These are phyloP conservation scores for Amanita jacksonii DNA, from an alignment of 768 basidiomycete genomes.

Conservation along the genomic window DNA sequence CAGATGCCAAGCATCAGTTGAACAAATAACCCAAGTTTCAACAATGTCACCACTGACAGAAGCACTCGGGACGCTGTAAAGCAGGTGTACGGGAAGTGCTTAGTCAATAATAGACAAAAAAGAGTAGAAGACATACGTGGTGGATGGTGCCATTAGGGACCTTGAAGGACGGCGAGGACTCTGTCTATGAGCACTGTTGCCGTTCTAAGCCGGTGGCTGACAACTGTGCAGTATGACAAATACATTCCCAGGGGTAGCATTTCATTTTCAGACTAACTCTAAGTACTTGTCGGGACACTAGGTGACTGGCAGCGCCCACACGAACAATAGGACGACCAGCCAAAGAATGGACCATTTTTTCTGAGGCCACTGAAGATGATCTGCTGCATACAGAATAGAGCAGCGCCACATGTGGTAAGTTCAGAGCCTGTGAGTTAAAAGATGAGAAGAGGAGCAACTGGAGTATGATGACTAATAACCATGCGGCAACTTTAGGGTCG, in stretches of 20 bases:
- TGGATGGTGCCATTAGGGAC: constrained; percentile 46
- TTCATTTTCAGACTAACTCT: neutral
- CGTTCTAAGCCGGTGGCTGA: constrained; percentile 27
- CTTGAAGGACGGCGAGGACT: constrained; percentile 36
- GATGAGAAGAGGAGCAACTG: constrained; percentile 25
- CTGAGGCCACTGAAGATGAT: constrained; percentile 53
- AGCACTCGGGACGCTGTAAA: constrained; percentile 43
- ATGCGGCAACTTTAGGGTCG: constrained; percentile 34
- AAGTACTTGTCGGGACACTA: constrained; percentile 37
- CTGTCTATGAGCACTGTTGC: constrained; percentile 17
- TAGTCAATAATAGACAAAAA: neutral
- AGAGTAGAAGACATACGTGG: constrained; percentile 37
- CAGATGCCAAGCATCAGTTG: constrained; percentile 16
- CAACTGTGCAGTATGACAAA: constrained; percentile 36
- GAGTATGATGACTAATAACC: constrained; percentile 11
- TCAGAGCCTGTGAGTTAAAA: constrained; percentile 59
- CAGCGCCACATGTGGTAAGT: constrained; percentile 49
- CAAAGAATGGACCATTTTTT: constrained; percentile 51
- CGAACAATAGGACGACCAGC: constrained; percentile 37
- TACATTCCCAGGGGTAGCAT: constrained; percentile 15
- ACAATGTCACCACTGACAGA: constrained; percentile 33
- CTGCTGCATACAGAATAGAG: constrained; percentile 28
- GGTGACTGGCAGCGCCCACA: constrained; percentile 53
- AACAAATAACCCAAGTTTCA: constrained; percentile 11
- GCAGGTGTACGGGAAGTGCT: constrained; percentile 10